Evolutionary conservation across 192 early-diverging fungal species (phyloP), one percentile per base, ranked within the genome.

Genomic region (Rhizoclosmatium sp.): DNA sequence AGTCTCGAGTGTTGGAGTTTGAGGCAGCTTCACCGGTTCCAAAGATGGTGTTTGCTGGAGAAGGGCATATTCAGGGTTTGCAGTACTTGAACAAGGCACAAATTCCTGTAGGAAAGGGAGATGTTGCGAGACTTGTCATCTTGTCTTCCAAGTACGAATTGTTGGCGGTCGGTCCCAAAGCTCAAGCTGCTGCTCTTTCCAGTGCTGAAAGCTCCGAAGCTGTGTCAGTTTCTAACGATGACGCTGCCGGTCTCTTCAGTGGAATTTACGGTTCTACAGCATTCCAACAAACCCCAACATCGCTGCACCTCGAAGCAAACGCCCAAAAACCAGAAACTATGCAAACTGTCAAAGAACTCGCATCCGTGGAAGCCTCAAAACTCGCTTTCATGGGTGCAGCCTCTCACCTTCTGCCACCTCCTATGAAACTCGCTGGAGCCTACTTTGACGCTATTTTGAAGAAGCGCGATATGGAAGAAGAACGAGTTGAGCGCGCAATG

Each of bases 381-480:
- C 59, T 75, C 10, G n/a, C 42, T 5, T 75, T 75, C 40, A 62
- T 75, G 72, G 42, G 62, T 12, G 40, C 66, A 9, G 72, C 72
- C 19, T 75, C 72, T n/a, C 72, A 75, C 46, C 39, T 75, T 5
- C 56, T 75, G 7, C 59, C 48, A 19, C 59, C 72, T 4, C 72
- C 72, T 0, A 42, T 46, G 59, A 75, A 75, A 45, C 59, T 75
- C 4, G 72, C 72, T 10, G 16, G 10, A n/a, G 16, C 72, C 21
- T 75, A 62, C 40, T 75, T 75, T 45, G 72, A 75, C 19, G 72
- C 72, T 31, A 45, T 75, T 40, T 44, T 75, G 12, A 71, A 49
- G 54, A 49, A 56, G 21, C 69, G 69, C 12, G 69, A 71, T 56
- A 10, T 47, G 10, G 67, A 19, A 23, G 12, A 69, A 47, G 67